phyloP scores from a whole-genome alignment of 352 stramenopile genomes.

The Phytophthora rubi region DNA sequence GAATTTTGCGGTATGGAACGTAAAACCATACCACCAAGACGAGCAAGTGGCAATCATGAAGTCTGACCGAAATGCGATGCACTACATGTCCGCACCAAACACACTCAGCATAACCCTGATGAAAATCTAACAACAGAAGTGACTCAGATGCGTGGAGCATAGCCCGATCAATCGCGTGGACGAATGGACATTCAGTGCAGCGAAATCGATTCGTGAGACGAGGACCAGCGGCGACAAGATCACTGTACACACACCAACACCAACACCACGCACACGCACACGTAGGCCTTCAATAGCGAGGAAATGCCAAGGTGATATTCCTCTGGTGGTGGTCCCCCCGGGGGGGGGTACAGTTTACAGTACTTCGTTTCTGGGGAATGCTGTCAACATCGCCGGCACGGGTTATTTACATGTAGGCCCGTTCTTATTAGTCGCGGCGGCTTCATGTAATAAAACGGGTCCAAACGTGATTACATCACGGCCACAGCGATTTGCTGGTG shows the following conservation, averaged over 20 bases:
- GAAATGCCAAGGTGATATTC: no score
- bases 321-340: no score
- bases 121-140: not conserved
- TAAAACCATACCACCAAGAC: not conserved
- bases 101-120: not conserved
- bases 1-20: not conserved
- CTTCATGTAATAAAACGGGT: not conserved
- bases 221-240: no score
- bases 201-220: not conserved
- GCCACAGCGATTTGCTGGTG: not conserved
- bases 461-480: constrained; percentile 4
- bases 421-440: not conserved
- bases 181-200: not conserved
- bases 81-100: not conserved
- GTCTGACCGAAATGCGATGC: not conserved
- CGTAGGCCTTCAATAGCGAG: not conserved
- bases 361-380: constrained; percentile 4
- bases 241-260: no score
- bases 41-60: not conserved
- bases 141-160: not conserved
- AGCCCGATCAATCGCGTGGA: not conserved
- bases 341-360: no score
- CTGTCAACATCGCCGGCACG: constrained; percentile 2
- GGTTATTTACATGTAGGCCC: no score
- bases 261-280: no score